Conservation (phyloP, 306 rosid species). For the Argentina anserina region DNA sequence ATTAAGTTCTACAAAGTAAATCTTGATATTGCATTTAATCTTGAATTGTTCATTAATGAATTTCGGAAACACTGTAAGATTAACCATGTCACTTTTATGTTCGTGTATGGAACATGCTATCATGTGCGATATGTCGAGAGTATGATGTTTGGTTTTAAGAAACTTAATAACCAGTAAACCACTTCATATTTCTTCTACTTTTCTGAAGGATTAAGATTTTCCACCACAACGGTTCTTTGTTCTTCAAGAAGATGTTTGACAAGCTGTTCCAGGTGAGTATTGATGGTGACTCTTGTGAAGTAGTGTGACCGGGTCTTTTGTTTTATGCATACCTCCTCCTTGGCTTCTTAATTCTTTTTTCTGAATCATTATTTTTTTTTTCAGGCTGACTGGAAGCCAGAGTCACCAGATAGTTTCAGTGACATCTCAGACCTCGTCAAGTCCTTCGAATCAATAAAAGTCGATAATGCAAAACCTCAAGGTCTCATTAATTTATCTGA, state of each 20-base stretch:
- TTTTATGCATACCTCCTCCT: slow-evolving; percentile 3
- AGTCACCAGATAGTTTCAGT: slow-evolving; percentile 59
- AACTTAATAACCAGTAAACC: background rate
- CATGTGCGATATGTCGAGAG: background rate
- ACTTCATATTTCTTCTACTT: slow-evolving; percentile 12
- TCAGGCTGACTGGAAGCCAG: slow-evolving; percentile 96
- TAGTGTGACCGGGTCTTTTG: background rate
- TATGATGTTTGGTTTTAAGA: background rate
- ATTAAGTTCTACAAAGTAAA: background rate
- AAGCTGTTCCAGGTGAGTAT: slow-evolving; percentile 79
- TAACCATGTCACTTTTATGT: background rate
- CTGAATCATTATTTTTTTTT: slow-evolving; percentile 10
- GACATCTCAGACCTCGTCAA: slow-evolving; percentile 59
- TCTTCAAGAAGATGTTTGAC: slow-evolving; percentile 89
- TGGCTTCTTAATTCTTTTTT: background rate
- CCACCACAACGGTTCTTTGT: slow-evolving; percentile 72
- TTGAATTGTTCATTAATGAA: slow-evolving; percentile 1
- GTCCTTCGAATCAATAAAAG: slow-evolving; percentile 50
- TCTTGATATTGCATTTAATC: slow-evolving; percentile 1
- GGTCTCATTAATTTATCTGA: slow-evolving; percentile 33
- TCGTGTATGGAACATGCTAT: background rate
- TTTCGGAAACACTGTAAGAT: background rate
- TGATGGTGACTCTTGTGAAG: slow-evolving; percentile 21
- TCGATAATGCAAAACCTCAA: slow-evolving; percentile 62
- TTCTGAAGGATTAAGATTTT: slow-evolving; percentile 71